Evolutionary conservation across 352 stramenopile genomes (phyloP), one percentile per base, ranked within the genome.

Genomic region (Phytopythium ostracodes): DNA sequence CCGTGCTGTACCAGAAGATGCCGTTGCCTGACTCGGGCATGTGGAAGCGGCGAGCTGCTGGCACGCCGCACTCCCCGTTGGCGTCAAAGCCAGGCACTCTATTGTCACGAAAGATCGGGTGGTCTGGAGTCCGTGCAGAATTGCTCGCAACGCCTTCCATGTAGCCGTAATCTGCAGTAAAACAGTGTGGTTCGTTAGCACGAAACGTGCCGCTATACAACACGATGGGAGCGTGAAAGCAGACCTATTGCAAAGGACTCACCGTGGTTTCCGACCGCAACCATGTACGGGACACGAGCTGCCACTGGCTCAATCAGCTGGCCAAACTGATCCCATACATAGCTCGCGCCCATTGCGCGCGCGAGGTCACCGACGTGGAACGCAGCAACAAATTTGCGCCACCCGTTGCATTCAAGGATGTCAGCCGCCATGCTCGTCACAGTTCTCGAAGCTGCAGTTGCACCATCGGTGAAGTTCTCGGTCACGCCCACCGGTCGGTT

Each of bases 1-100:
- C 75, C 24, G 72, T 73, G 52, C 76, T 87, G 71, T 88, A 89
- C 76, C 76, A 89, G 59, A 79, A 89, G 2, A 83, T 70, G 9
- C 65, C 63, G 46, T 86, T 87, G 43, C 76, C 72, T 49, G 80
- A 80, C 22, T 71, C 64, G 0, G 79, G 85, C 82, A 95, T 94
- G 53, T 71, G 63, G 76, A 96, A 96, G 35, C 86, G 77, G 50
- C 77, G 85, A 25, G 75, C 60, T 6, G 75, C 80, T 0, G 91
- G 84, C 12, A 97, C 76, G 25, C 89, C 88, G 68, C 91, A 98
- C 72, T 98, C 91, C 10, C 91, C 91, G 27, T 75, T 75, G 15
- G 72, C 84, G 56, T 95, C 70, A 31, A 80, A 72, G 10, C 71
- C 77, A n/a, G 64, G 59, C n/a, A 63, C 69, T 15, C 54, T 61